Evolutionary conservation across 768 basidiomycete species (phyloP).

Genomic region (Kwoniella sp.): DNA sequence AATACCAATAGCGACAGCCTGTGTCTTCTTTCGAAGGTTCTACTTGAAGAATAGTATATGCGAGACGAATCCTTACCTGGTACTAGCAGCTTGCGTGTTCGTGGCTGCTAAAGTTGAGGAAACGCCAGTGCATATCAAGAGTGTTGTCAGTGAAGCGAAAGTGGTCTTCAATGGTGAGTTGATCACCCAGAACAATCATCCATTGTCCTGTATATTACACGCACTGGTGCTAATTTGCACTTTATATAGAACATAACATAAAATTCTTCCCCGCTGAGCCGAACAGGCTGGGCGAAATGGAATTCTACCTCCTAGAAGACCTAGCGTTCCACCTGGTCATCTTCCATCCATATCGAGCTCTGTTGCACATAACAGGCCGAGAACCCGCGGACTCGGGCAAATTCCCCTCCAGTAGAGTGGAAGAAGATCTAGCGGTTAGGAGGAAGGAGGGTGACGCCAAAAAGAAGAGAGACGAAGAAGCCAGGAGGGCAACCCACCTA

Average conservation of each 20-base stretch:
- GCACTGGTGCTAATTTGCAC: too few relatives aligned
- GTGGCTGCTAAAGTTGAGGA: conserved; percentile 98
- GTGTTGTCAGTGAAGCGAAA: conserved; percentile 79
- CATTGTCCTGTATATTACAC: too few relatives aligned
- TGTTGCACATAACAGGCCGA: conserved; percentile 73
- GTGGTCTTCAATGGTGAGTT: conserved; percentile 62
- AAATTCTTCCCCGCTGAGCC: conserved; percentile 85
- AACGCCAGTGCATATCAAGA: conserved; percentile 91
- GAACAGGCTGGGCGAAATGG: conserved; percentile 94
- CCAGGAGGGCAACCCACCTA: conserved; percentile 20
- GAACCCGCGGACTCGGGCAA: conserved; percentile 59
- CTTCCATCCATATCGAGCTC: conserved; percentile 92
- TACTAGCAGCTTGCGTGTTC: conserved; percentile 90
- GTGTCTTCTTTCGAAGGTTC: conserved; percentile 92
- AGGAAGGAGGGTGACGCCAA: conserved; percentile 62
- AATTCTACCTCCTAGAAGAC: conserved; percentile 96
- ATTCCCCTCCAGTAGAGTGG: conserved; percentile 46
- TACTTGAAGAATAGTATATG: conserved; percentile 94
- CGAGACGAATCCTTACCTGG: conserved; percentile 92
- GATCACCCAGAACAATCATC: conserved; percentile 28
- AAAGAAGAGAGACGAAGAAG: conserved; percentile 60
- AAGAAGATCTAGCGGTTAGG: conserved; percentile 37
- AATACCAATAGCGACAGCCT: conserved; percentile 88
- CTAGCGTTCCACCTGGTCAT: conserved; percentile 90
- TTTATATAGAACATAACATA: conserved; percentile 64